Base-by-base conservation (phyloP, 176 grass and related monocot species). In the Carex cristatella region DNA sequence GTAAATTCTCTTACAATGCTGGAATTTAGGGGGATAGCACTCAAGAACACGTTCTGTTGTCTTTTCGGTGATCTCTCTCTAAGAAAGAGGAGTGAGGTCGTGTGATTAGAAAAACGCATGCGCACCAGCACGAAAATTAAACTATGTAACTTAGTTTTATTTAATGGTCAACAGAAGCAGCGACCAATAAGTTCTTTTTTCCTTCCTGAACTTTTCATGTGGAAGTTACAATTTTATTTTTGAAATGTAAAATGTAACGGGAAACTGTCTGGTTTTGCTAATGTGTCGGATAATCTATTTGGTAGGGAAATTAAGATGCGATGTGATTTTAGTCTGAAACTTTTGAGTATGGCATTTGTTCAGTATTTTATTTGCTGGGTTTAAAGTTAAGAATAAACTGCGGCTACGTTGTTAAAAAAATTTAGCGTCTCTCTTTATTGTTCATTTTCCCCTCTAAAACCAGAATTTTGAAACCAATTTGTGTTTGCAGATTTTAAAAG, bases 401-500 rank as follows among this genome's bases (percentile, higher is more conserved):
- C 0, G 23, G 12, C 4, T 68, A 68, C 30, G 13, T 37, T 68
- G 44, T 48, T 48, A 48, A 48, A 48, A 48, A 48, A 10, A 9
- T 46, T 48, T 48, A 48, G 46, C 9, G 46, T 48, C 8, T 9
- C 46, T 8, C 46, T 48, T 48, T 48, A 48, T 48, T 48, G 46
- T 8, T 48, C 46, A 48, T 48, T 48, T 48, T 48, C 46, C 7
- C 1, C 46, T 48, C 46, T 48, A 23, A 48, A 48, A 48, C 46
- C 7, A 8, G 7, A 48, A 48, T 48, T 48, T 48, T 48, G 46
- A 48, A 48, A 48, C 9, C 14, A 80, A 80, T 80, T 60, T 33
- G 69, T 48, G 7, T 14, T 59, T 85, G 87, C 81, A 88, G 85
- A 88, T 18, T 73, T 84, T 31, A 61, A 88, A 33, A 84, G 60